Base-by-base conservation (phyloP, 768 basidiomycete species). In the Rhodotorula babjevae region DNA sequence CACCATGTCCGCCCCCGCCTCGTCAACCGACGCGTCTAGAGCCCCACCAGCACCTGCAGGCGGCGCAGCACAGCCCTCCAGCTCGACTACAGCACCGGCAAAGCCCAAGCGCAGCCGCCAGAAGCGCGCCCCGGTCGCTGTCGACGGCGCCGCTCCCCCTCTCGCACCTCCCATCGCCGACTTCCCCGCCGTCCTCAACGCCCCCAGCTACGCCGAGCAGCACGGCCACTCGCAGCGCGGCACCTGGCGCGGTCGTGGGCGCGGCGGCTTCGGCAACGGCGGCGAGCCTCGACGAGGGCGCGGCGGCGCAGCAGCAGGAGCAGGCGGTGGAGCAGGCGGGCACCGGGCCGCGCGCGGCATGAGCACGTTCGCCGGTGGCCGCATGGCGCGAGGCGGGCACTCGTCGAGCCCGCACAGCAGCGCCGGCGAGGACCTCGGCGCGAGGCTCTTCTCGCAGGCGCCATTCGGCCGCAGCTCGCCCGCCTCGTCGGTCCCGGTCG, bases 1-100 rank as follows among this genome's bases (percentile, higher is more conserved):
- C 36, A 5, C 33, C 18, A n/a, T 36, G 21, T 40, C 33, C 36
- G 21, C 59, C 14, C 68, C 68, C 36, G 46, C 55, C 19, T 64
- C 64, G n/a, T 27, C 56, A 58, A 49, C 31, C 68, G 36, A 52
- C 36, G 46, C 47, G 31, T 40, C 27, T 64, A 63, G 31, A 60
- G 62, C 62, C 68, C 68, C 11, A 40, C 61, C 40, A 49, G 52
- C 25, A 46, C 57, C 21, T 25, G 36, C 57, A 33, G n/a, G 46
- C 31, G 33, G 8, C 29, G 2, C 46, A 15, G 46, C 60, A 0
- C 33, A 47, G 61, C 46, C 36, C 19, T 27, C 25, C 27, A 21
- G 23, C 57, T 1, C 58, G 12, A 15, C 44, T 16, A 2, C 36
- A 19, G n/a, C 47, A 59, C 4, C 19, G 10, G 9, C 5, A 36